Evolutionary conservation across 2,329 filamentous ascomycete genomes (phyloP).

Genomic region (Phyllosticta paracitricarpa): DNA sequence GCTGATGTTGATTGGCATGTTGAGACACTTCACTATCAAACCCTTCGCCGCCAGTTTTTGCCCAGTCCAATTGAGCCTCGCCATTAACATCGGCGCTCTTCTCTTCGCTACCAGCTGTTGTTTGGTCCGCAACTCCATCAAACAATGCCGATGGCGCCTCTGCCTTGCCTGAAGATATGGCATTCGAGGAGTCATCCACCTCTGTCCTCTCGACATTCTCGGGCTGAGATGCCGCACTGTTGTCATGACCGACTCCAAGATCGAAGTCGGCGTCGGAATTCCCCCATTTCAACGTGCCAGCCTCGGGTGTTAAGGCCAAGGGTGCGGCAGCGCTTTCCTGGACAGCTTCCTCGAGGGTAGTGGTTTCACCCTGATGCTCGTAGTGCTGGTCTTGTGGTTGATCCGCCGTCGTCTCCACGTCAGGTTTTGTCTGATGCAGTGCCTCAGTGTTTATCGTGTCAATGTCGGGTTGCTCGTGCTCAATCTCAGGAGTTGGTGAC

Average conservation of each 20-base stretch:
- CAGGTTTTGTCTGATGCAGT: constrained; percentile 11
- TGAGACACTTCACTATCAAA: not conserved
- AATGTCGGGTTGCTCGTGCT: constrained; percentile 10
- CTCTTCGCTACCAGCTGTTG: not conserved
- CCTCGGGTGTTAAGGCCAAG: constrained; percentile 31
- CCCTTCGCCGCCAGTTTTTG: not conserved
- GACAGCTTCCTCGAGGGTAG: constrained; percentile 36
- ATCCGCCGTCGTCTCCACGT: constrained; percentile 13
- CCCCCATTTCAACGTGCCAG: constrained; percentile 18
- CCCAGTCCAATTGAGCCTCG: not conserved
- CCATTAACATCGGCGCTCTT: not conserved
- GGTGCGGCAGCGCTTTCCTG: constrained; percentile 33
- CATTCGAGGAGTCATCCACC: not conserved
- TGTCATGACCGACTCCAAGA: not conserved
- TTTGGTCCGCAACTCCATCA: not conserved
- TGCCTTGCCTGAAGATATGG: not conserved
- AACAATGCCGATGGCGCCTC: not conserved
- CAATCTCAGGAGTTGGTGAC: constrained; percentile 2
- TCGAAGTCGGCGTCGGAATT: constrained; percentile 11
- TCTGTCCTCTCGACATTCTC: not conserved
- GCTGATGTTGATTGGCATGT: not conserved
- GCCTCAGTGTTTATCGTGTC: constrained; percentile 11
- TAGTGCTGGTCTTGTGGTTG: constrained; percentile 27
- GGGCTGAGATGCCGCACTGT: not conserved
- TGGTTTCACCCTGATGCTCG: constrained; percentile 37